Evolutionary conservation across 305 asterid genomes (phyloP).

Genomic region (Lippia alba): DNA sequence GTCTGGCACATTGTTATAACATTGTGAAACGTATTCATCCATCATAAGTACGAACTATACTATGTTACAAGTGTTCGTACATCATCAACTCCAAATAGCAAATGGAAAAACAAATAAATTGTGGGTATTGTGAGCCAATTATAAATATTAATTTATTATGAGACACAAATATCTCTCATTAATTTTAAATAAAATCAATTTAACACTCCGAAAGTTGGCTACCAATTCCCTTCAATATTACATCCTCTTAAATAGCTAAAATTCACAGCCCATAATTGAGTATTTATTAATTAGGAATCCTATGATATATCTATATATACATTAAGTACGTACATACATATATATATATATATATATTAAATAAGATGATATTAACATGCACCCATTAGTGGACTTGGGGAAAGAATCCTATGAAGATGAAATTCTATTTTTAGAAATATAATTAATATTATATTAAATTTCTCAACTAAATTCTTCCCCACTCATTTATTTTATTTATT

Average conservation of each 20-base stretch:
- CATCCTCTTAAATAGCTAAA: background rate
- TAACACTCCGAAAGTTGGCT: background rate
- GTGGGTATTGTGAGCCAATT: too few species aligned
- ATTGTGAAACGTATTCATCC: too few species aligned
- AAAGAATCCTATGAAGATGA: conserved; percentile 59
- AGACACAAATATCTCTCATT: too few species aligned
- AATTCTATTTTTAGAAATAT: conserved; percentile 27
- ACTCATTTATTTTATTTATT: background rate
- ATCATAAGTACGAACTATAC: too few species aligned
- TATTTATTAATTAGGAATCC: conserved; percentile 49
- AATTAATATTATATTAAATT: conserved; percentile 8
- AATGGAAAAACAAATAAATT: too few species aligned
- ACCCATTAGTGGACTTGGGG: conserved; percentile 48
- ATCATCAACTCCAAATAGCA: too few species aligned
- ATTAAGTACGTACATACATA: too few species aligned
- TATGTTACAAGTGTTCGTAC: too few species aligned
- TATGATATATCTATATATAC: too few species aligned
- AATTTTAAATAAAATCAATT: background rate
- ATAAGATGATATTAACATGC: conserved; percentile 23
- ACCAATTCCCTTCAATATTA: background rate
- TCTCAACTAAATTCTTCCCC: conserved; percentile 1
- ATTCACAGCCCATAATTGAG: conserved; percentile 27
- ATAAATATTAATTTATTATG: too few species aligned
- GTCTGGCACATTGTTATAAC: too few species aligned
- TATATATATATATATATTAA: background rate